A percentile compares a stretch with the other conserved stretches of the same genome.
Evolutionary conservation across 2,329 filamentous ascomycete genomes (phyloP).

Genomic region (Cercospora sesami): DNA sequence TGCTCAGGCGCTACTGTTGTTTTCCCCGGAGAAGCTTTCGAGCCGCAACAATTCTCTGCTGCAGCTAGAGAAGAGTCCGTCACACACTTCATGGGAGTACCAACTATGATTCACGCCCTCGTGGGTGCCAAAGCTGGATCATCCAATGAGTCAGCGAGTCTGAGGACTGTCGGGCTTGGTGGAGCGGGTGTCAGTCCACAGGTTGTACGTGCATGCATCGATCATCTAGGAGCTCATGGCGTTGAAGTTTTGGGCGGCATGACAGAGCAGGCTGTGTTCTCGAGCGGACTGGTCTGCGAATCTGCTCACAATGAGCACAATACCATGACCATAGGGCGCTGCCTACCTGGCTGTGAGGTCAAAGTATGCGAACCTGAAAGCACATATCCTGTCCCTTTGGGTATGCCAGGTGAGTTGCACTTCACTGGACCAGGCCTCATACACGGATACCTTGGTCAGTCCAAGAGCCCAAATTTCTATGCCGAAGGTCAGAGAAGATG

Average conservation of each 20-base stretch:
- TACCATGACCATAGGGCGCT: neutral
- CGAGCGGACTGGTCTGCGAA: neutral
- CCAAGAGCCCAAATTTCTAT: conserved; percentile 14
- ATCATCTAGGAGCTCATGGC: neutral
- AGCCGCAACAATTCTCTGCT: neutral
- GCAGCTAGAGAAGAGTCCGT: neutral
- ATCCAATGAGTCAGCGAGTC: neutral
- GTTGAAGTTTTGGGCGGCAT: neutral
- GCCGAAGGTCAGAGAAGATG: conserved; percentile 14
- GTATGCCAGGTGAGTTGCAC: conserved; percentile 12
- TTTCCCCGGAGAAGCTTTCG: neutral
- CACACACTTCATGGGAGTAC: neutral
- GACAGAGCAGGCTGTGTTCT: neutral
- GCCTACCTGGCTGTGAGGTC: neutral
- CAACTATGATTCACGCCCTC: neutral
- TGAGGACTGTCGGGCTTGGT: neutral
- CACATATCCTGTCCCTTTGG: neutral
- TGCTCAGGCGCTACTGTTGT: neutral
- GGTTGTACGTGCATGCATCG: neutral
- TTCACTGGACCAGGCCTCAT: neutral
- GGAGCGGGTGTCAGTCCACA: neutral
- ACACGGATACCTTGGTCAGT: conserved; percentile 1
- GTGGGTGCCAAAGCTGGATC: neutral
- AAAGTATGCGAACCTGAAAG: neutral
- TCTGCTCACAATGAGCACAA: neutral